Evolutionary conservation across 2,329 filamentous ascomycete species (phyloP).

Genomic region (Phoma sp.): DNA sequence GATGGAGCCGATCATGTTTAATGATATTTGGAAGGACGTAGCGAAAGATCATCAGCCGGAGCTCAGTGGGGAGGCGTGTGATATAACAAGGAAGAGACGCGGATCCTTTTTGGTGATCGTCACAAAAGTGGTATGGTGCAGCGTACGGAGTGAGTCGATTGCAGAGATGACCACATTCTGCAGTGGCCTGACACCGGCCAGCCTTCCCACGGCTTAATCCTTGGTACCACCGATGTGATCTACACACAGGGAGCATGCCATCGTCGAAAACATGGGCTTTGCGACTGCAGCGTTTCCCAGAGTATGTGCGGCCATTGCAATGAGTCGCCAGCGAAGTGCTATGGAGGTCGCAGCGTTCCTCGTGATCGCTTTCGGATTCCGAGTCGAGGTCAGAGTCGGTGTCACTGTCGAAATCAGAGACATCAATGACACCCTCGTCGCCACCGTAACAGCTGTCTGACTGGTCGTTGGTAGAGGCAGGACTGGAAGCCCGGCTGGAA

Average conservation of each 20-base stretch:
- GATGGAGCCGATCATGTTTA: not conserved
- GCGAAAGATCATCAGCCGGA: conserved; percentile 26
- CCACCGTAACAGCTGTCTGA: conserved; percentile 1
- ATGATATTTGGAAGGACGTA: conserved; percentile 23
- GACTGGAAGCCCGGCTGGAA: not conserved
- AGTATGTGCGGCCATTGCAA: conserved; percentile 10
- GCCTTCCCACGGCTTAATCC: not conserved
- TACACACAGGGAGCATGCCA: conserved; percentile 15
- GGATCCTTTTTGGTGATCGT: conserved; percentile 15
- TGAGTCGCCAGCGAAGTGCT: not conserved
- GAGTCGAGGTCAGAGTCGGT: not conserved
- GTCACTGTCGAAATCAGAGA: not conserved
- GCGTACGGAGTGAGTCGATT: conserved; percentile 9
- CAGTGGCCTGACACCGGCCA: conserved; percentile 24
- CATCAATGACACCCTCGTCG: not conserved
- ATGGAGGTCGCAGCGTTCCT: conserved; percentile 12
- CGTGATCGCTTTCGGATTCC: not conserved
- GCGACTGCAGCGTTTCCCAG: conserved; percentile 7
- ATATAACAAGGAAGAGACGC: conserved; percentile 24
- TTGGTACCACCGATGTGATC: not conserved
- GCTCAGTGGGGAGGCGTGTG: conserved; percentile 22
- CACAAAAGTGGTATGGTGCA: conserved; percentile 23
- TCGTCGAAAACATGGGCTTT: not conserved
- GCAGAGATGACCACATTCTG: conserved; percentile 23
- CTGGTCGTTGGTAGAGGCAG: conserved; percentile 2